Evolutionary conservation across 2,329 filamentous ascomycete genomes (phyloP).

Genomic region (Pestalotiopsis sp.): DNA sequence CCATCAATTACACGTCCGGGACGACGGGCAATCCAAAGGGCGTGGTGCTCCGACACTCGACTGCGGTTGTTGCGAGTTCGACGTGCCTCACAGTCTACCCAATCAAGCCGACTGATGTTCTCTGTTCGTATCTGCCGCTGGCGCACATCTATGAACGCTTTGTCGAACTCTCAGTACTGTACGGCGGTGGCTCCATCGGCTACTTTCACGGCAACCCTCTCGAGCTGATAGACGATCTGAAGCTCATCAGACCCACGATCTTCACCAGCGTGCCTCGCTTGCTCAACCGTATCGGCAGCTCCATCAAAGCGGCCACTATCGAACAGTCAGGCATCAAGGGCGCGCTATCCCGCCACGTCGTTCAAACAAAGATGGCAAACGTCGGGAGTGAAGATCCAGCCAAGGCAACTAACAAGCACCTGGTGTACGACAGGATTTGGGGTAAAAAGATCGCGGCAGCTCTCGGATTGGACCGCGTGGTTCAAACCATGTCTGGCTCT

Average conservation of each 20-base stretch:
- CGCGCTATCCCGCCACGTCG: not conserved
- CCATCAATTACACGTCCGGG: slow-evolving; percentile 16
- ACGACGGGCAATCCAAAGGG: slow-evolving; percentile 16
- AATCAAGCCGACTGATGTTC: not conserved
- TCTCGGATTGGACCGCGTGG: not conserved
- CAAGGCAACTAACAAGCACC: not conserved
- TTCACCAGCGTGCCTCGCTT: slow-evolving; percentile 1
- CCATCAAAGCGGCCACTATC: not conserved
- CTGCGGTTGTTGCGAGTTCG: not conserved
- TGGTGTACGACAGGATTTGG: not conserved
- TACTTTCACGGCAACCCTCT: slow-evolving; percentile 1
- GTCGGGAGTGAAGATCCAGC: not conserved
- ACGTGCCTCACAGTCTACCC: not conserved
- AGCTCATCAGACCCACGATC: not conserved
- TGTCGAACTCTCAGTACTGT: not conserved
- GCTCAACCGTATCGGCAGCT: not conserved
- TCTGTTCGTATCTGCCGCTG: not conserved
- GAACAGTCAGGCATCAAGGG: not conserved
- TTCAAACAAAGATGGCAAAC: not conserved
- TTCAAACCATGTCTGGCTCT: not conserved
- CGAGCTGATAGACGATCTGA: not conserved
- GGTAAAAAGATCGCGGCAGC: not conserved
- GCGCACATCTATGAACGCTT: not conserved
- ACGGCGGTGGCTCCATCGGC: not conserved
- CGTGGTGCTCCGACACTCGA: not conserved